Evolutionary conservation across 2,329 filamentous ascomycete species (phyloP).

Genomic region (Arthroderma sp.): DNA sequence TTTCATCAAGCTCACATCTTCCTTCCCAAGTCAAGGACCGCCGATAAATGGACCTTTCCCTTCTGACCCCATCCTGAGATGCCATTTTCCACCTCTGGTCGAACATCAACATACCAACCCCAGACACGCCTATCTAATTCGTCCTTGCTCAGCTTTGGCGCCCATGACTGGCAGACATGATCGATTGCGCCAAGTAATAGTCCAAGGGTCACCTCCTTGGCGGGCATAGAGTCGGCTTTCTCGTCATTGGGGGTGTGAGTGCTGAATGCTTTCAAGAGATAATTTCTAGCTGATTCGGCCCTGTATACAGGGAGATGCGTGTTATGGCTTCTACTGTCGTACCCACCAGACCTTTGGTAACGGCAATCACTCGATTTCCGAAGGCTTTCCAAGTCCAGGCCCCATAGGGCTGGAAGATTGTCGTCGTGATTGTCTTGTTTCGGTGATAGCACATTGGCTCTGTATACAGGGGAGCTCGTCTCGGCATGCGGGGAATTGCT

Average conservation of each 20-base stretch:
- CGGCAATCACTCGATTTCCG: constrained; percentile 33
- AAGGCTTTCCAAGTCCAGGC: constrained; percentile 44
- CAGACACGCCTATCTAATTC: constrained; percentile 68
- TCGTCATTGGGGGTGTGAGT: constrained; percentile 13
- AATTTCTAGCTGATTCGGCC: constrained; percentile 54
- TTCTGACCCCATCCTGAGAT: constrained; percentile 75
- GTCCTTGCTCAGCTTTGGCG: constrained; percentile 44
- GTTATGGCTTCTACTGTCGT: not conserved
- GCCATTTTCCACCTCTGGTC: constrained; percentile 64
- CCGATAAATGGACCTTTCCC: constrained; percentile 44
- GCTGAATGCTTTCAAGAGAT: constrained; percentile 41
- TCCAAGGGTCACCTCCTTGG: constrained; percentile 59
- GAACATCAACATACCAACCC: constrained; percentile 66
- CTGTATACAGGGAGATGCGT: constrained; percentile 59
- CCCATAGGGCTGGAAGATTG: constrained; percentile 42
- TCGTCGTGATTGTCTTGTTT: constrained; percentile 13
- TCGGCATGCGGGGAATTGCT: constrained; percentile 11
- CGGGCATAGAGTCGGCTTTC: constrained; percentile 45
- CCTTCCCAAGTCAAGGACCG: not conserved
- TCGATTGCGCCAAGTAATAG: constrained; percentile 60
- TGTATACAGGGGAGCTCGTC: not conserved
- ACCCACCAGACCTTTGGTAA: not conserved
- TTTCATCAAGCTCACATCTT: not conserved
- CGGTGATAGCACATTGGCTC: not conserved
- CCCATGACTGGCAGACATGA: constrained; percentile 63